Conservation (phyloP, 176 grass and related monocot genomes). For the Bothriochloa decipiens region DNA sequence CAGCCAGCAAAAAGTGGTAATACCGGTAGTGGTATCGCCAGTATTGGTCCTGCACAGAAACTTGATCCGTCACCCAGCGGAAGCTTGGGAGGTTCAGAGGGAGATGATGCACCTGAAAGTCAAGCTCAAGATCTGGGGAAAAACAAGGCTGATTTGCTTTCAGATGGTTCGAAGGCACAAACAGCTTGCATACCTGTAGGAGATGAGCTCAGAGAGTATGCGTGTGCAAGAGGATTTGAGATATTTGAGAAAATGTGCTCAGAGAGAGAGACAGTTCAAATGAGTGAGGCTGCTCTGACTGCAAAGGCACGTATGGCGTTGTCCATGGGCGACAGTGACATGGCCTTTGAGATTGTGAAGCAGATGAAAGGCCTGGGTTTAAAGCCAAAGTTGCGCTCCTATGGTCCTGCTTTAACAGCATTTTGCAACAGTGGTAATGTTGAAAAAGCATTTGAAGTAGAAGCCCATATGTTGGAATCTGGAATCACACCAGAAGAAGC, state of each 20-base stretch:
- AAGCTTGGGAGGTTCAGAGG: neutral
- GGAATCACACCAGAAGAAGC: slow-evolving; percentile 60
- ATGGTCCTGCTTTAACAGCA: slow-evolving; percentile 57
- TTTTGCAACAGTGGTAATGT: slow-evolving; percentile 66
- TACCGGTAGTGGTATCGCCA: slow-evolving; percentile 28
- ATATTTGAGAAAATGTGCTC: slow-evolving; percentile 61
- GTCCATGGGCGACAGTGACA: slow-evolving; percentile 54
- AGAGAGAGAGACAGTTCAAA: slow-evolving; percentile 50
- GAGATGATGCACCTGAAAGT: neutral
- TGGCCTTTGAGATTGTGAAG: slow-evolving; percentile 69
- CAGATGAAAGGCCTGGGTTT: slow-evolving; percentile 58
- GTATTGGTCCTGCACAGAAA: slow-evolving; percentile 25
- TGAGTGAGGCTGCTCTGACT: slow-evolving; percentile 68
- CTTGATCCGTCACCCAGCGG: neutral
- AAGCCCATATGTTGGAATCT: slow-evolving; percentile 63
- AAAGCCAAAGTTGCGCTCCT: slow-evolving; percentile 55
- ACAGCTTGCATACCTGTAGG: slow-evolving; percentile 36
- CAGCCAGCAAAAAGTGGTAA: slow-evolving; percentile 66
- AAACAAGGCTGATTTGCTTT: neutral
- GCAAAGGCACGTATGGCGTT: slow-evolving; percentile 61
- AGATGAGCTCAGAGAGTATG: slow-evolving; percentile 56
- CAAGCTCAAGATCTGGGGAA: neutral
- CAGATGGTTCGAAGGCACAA: neutral
- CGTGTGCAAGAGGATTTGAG: slow-evolving; percentile 53
- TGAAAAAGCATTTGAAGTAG: slow-evolving; percentile 69